Evolutionary conservation across 192 early-diverging fungal genomes (phyloP).

Genomic region (Chytriomyces confervae): DNA sequence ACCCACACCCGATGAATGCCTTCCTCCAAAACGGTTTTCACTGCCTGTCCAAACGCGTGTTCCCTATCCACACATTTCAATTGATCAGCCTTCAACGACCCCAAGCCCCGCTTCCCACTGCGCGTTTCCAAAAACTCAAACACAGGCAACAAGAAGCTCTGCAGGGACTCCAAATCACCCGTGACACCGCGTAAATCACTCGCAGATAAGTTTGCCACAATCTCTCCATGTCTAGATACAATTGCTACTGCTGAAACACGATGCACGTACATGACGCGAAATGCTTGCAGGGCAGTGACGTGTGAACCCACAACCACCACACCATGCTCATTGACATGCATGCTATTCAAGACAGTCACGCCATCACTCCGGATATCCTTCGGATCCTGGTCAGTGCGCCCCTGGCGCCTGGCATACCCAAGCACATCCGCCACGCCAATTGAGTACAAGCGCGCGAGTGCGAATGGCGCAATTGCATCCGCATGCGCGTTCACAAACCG

Average conservation of each 20-base stretch:
- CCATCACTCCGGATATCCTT: conserved; percentile 15
- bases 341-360: background rate
- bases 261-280: conserved; percentile 54
- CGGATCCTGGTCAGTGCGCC: conserved; percentile 3
- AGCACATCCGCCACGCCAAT: conserved; percentile 26
- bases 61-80: conserved; percentile 38
- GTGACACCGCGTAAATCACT: conserved; percentile 78
- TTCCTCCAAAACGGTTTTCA: conserved; percentile 56
- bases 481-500: conserved; percentile 31
- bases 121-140: conserved; percentile 65
- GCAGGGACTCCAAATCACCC: conserved; percentile 49
- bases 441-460: conserved; percentile 23
- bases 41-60: conserved; percentile 55
- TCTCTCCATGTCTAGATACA: conserved; percentile 41
- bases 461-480: conserved; percentile 27
- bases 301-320: conserved; percentile 48
- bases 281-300: conserved; percentile 47
- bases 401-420: conserved; percentile 7
- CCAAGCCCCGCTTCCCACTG: conserved; percentile 39
- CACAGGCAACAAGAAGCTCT: conserved; percentile 64
- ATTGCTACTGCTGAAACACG: conserved; percentile 67
- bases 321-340: background rate
- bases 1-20: conserved; percentile 73
- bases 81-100: conserved; percentile 64
- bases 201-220: conserved; percentile 74